Evolutionary conservation across 495 filamentous ascomycete species (phyloP).

Genomic region (Pseudevernia furfuracea): DNA sequence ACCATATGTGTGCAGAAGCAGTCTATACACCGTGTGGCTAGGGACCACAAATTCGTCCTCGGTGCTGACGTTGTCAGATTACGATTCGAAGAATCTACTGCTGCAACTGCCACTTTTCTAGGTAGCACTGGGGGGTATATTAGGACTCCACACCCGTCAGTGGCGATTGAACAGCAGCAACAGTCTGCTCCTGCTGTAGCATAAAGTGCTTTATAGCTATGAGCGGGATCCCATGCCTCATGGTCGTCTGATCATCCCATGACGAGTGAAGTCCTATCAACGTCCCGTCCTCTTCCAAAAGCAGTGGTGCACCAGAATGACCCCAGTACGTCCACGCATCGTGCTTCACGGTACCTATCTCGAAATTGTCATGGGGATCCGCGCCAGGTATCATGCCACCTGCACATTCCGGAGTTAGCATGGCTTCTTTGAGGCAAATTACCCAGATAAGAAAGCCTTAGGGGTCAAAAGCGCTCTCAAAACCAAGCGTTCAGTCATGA

Average conservation of each 20-base stretch:
- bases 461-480: too few species aligned
- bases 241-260: conserved; percentile 41
- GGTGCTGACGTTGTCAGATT: too few species aligned
- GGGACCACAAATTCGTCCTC: not conserved
- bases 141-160: not conserved
- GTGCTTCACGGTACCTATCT: conserved; percentile 44
- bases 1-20: not conserved
- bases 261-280: conserved; percentile 41
- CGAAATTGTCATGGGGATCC: conserved; percentile 39
- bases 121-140: not conserved
- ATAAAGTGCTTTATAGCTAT: conserved; percentile 32
- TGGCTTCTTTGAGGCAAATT: too few species aligned
- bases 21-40: not conserved
- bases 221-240: conserved; percentile 38
- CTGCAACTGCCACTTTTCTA: not conserved
- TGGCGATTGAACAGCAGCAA: not conserved
- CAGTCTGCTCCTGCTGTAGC: conserved; percentile 3
- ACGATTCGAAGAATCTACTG: not conserved
- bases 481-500: too few species aligned
- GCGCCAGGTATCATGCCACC: conserved; percentile 32
- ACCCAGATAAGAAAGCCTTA: too few species aligned
- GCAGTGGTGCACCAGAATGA: conserved; percentile 40
- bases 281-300: conserved; percentile 29
- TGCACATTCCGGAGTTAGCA: too few species aligned
- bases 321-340: conserved; percentile 51